Evolutionary conservation across 2,329 filamentous ascomycete genomes (phyloP).

Genomic region (Rutstroemia sp.): DNA sequence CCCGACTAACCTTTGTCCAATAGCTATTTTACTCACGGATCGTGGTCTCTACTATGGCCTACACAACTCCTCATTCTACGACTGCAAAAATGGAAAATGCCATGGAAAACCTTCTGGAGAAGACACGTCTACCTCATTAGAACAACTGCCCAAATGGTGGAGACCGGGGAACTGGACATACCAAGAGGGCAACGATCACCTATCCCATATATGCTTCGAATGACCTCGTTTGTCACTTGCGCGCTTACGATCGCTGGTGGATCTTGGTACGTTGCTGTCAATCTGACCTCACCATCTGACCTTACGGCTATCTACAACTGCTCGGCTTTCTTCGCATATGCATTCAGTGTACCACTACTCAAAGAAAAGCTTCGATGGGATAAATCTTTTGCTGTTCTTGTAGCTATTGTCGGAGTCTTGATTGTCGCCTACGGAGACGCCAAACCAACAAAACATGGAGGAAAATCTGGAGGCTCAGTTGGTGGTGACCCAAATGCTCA

Average conservation of each 20-base stretch:
- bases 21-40: constrained; percentile 84
- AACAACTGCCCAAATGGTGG: constrained; percentile 76
- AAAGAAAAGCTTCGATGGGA: constrained; percentile 76
- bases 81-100: constrained; percentile 66
- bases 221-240: constrained; percentile 74
- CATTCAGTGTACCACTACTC: constrained; percentile 85
- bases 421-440: constrained; percentile 91
- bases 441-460: constrained; percentile 43
- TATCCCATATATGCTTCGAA: constrained; percentile 67
- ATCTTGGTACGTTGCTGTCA: constrained; percentile 93
- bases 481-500: constrained; percentile 33
- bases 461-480: constrained; percentile 45
- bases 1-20: constrained; percentile 2
- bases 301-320: constrained; percentile 99
- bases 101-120: constrained; percentile 83
- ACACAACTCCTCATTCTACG: constrained; percentile 73
- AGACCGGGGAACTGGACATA: constrained; percentile 66
- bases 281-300: constrained; percentile 86
- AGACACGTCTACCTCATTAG: constrained; percentile 56
- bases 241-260: constrained; percentile 84
- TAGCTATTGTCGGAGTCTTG: constrained; percentile 84
- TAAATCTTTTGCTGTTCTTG: constrained; percentile 78
- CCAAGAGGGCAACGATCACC: constrained; percentile 45
- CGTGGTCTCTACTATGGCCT: constrained; percentile 87
- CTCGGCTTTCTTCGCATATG: constrained; percentile 97